phyloP scores from a whole-genome alignment of 2,329 filamentous ascomycete genomes.

The Botrytis deweyae region DNA sequence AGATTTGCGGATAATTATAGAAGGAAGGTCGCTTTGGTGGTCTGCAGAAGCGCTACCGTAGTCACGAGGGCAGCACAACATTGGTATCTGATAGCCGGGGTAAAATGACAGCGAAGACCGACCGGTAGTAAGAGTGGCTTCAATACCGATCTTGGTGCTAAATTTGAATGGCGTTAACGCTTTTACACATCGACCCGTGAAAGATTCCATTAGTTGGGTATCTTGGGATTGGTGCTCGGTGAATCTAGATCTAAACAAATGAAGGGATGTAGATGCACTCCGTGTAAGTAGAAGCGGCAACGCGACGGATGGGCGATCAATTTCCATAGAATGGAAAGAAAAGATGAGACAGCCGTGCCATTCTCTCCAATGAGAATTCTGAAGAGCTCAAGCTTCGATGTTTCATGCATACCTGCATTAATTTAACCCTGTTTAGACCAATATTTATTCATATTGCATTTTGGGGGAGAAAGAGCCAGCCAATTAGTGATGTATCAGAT shows the following conservation, averaged over 20 bases:
- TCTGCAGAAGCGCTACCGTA: slow-evolving; percentile 12
- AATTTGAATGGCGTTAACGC: slow-evolving; percentile 5
- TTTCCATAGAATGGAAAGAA: not conserved
- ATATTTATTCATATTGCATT: not conserved
- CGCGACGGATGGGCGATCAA: not conserved
- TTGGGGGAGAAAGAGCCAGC: not conserved
- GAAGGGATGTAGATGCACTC: not conserved
- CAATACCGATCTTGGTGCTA: not conserved
- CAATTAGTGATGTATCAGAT: slow-evolving; percentile 15
- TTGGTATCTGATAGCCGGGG: slow-evolving; percentile 5
- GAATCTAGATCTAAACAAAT: slow-evolving; percentile 6
- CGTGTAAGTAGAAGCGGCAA: not conserved
- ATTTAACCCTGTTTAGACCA: slow-evolving; percentile 11
- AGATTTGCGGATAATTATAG: slow-evolving; percentile 12
- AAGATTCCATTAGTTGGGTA: not conserved
- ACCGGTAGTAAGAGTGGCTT: not conserved
- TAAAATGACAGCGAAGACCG: slow-evolving; percentile 13
- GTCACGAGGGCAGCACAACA: slow-evolving; percentile 11
- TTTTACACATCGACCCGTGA: not conserved
- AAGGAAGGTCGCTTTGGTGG: slow-evolving; percentile 10
- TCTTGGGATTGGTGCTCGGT: not conserved
- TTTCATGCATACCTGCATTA: slow-evolving; percentile 20
- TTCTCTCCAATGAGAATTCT: slow-evolving; percentile 2
- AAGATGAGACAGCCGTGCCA: slow-evolving; percentile 15
- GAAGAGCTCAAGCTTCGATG: slow-evolving; percentile 17